A percentile compares a stretch with the other conserved stretches of the same genome.
These are phyloP conservation scores for Spathaspora arborariae DNA, from an alignment of 805 yeast genomes.

Conservation along the genomic window DNA sequence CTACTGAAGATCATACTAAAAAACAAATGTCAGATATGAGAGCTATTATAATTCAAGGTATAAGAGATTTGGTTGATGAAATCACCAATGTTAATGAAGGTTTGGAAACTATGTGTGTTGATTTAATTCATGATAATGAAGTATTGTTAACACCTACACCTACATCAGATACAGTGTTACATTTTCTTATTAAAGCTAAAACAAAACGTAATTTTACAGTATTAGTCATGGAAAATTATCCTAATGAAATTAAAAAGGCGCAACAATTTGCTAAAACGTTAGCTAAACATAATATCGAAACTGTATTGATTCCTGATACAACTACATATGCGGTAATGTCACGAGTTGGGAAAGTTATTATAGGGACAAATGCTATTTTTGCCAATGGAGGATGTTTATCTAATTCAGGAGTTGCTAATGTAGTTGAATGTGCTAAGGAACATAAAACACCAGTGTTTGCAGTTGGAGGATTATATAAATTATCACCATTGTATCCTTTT, in stretches of 20 bases:
- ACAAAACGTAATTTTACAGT: constrained; percentile 90
- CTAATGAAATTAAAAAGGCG: constrained; percentile 77
- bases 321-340: constrained; percentile 95
- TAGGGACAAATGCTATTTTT: constrained; percentile 89
- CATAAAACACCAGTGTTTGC: constrained; percentile 95
- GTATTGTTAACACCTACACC: constrained; percentile 91
- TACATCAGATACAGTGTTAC: constrained; percentile 81
- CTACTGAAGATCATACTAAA: constrained; percentile 31
- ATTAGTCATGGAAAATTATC: constrained; percentile 85
- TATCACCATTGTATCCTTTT: constrained; percentile 90
- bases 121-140: constrained; percentile 90
- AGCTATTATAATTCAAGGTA: constrained; percentile 85
- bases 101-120: constrained; percentile 85
- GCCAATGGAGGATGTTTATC: constrained; percentile 95
- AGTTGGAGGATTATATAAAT: constrained; percentile 89
- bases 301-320: constrained; percentile 89
- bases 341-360: constrained; percentile 90
- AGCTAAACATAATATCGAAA: constrained; percentile 82
- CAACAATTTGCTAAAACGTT: constrained; percentile 76
- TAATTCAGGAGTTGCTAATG: constrained; percentile 86
- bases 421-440: constrained; percentile 93
- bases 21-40: constrained; percentile 62
- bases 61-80: constrained; percentile 89
- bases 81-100: constrained; percentile 86
- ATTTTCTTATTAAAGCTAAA: constrained; percentile 81